Percentiles rank a stretch among this genome's conserved stretches.
Evolutionary conservation across 2,329 filamentous ascomycete species (phyloP).

Genomic region (Hymenoscyphus fraxineus): DNA sequence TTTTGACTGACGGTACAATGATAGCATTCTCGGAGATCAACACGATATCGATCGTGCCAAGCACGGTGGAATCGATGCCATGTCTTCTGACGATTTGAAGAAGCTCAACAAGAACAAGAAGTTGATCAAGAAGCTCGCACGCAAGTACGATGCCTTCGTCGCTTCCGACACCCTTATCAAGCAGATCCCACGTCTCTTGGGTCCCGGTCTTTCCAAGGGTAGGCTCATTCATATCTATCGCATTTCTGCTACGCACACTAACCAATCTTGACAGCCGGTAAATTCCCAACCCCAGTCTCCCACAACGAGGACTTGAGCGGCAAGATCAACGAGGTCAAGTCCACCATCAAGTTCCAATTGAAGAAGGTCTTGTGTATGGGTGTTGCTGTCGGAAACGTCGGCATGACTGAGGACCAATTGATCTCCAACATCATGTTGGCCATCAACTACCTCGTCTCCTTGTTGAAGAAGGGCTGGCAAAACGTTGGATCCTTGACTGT

Average conservation of each 20-base stretch:
- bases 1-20: constrained; percentile 30
- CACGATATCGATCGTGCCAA: constrained; percentile 99
- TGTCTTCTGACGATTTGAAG: constrained; percentile 98
- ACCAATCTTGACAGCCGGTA: constrained; percentile 66
- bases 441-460: constrained; percentile 99
- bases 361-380: constrained; percentile 99
- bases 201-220: constrained; percentile 97
- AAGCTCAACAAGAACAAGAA: constrained; percentile 99
- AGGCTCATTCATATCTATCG: constrained; percentile 35
- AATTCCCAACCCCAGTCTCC: constrained; percentile 98
- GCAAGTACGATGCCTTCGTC: constrained; percentile 99
- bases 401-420: constrained; percentile 93
- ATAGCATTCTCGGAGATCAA: constrained; percentile 80
- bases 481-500: constrained; percentile 99
- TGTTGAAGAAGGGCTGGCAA: constrained; percentile 99
- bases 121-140: constrained; percentile 99
- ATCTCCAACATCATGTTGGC: constrained; percentile 98
- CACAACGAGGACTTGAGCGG: constrained; percentile 88
- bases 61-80: constrained; percentile 97
- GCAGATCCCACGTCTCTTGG: constrained; percentile 99
- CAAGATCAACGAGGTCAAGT: constrained; percentile 99
- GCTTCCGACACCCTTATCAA: constrained; percentile 97
- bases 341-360: constrained; percentile 99
- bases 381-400: constrained; percentile 98
- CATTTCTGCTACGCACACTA: constrained; percentile 21